Evolutionary conservation across 2,329 filamentous ascomycete species (phyloP).

Genomic region (Camptophora hylomeconis): DNA sequence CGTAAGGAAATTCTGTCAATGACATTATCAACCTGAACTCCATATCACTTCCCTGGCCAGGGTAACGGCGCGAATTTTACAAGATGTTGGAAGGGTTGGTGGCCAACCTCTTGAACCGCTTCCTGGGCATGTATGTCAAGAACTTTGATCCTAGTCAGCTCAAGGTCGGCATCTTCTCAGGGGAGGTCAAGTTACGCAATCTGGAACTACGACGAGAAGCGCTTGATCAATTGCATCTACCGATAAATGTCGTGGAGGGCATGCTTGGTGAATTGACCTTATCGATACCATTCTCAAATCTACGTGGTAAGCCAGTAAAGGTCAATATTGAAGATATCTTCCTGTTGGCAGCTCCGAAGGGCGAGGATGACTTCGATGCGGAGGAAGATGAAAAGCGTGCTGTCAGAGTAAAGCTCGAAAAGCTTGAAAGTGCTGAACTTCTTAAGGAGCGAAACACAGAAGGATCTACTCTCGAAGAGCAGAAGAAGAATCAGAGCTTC

Average conservation of each 20-base stretch:
- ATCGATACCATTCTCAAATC: conserved; percentile 92
- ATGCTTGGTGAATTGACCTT: conserved; percentile 86
- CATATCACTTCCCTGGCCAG: conserved; percentile 50
- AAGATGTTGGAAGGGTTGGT: conserved; percentile 95
- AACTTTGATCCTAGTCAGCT: conserved; percentile 97
- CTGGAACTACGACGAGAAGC: conserved; percentile 89
- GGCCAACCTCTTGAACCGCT: conserved; percentile 93
- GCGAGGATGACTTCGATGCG: conserved; percentile 84
- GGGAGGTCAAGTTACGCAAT: conserved; percentile 88
- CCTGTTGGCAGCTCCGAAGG: conserved; percentile 84
- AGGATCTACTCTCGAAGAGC: conserved; percentile 85
- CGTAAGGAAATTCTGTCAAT: no score
- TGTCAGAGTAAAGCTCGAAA: conserved; percentile 96
- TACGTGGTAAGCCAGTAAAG: conserved; percentile 86
- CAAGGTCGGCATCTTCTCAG: conserved; percentile 97
- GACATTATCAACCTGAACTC: no score
- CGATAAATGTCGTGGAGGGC: conserved; percentile 91
- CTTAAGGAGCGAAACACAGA: conserved; percentile 86
- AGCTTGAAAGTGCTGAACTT: conserved; percentile 89
- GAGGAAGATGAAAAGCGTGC: conserved; percentile 79
- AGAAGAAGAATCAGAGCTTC: conserved; percentile 96
- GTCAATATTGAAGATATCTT: conserved; percentile 96
- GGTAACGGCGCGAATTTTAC: conserved; percentile 53
- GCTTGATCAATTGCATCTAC: conserved; percentile 89
- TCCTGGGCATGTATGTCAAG: conserved; percentile 99